Evolutionary conservation across 2,329 filamentous ascomycete genomes (phyloP).

Genomic region (Fusarium solani-melongenae): DNA sequence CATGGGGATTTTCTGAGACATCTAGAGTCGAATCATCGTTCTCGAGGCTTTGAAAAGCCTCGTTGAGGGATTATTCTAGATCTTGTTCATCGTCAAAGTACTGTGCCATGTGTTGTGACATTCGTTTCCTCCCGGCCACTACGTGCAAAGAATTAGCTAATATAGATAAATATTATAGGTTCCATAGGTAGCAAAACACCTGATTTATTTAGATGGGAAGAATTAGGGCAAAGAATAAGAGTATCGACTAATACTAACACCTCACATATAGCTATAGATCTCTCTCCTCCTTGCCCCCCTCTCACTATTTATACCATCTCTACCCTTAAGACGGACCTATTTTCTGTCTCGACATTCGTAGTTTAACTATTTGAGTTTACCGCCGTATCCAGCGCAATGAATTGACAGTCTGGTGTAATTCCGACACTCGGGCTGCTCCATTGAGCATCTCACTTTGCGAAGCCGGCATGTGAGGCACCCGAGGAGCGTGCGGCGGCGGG

Average conservation of each 20-base stretch:
- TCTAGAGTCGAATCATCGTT: not conserved
- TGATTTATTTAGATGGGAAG: not conserved
- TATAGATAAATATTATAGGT: not conserved
- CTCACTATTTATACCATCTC: not conserved
- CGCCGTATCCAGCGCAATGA: not conserved
- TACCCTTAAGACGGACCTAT: not conserved
- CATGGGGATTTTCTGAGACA: not conserved
- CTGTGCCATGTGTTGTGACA: not conserved
- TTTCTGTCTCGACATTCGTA: not conserved
- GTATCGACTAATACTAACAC: not conserved
- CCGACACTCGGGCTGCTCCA: not conserved
- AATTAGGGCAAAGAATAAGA: not conserved
- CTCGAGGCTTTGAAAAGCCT: not conserved
- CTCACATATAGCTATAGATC: not conserved
- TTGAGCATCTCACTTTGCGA: not conserved
- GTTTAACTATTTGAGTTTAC: not conserved
- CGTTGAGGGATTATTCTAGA: not conserved
- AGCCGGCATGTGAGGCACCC: not conserved
- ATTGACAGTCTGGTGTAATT: not conserved
- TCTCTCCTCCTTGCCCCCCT: not conserved
- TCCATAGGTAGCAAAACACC: not conserved
- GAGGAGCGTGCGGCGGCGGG: not conserved
- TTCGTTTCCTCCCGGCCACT: not conserved
- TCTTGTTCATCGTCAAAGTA: not conserved
- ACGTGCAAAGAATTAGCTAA: not conserved